Conservation (phyloP, 2,329 filamentous ascomycete species). For the Geosmithia putterillii region DNA sequence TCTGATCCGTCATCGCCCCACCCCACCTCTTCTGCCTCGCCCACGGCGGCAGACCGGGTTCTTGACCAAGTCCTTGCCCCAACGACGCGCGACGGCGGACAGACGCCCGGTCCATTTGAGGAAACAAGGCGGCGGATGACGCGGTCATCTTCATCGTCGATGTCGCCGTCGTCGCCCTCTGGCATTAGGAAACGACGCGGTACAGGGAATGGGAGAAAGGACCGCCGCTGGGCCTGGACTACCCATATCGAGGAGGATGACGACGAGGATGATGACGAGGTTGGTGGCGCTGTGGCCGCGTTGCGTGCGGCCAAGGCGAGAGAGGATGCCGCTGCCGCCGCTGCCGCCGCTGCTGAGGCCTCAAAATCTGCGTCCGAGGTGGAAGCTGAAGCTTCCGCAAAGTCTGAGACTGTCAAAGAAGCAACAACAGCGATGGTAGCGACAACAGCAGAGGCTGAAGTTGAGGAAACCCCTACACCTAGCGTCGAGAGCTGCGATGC, state of each 20-base stretch:
- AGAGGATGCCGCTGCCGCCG: slow-evolving; percentile 34
- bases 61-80: slow-evolving; percentile 37
- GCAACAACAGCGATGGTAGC: slow-evolving; percentile 7
- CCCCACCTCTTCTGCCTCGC: slow-evolving; percentile 18
- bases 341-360: slow-evolving; percentile 27
- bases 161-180: slow-evolving; percentile 26
- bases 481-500: slow-evolving; percentile 25
- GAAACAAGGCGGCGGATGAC: slow-evolving; percentile 49
- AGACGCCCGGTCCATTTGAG: slow-evolving; percentile 51
- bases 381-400: slow-evolving; percentile 11
- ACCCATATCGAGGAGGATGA: slow-evolving; percentile 36
- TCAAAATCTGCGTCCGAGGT: slow-evolving; percentile 26
- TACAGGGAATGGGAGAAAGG: slow-evolving; percentile 33
- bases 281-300: slow-evolving; percentile 29
- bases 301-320: slow-evolving; percentile 23
- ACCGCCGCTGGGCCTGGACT: slow-evolving; percentile 54
- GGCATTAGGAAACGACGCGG: slow-evolving; percentile 34
- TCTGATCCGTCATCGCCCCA: slow-evolving; percentile 28
- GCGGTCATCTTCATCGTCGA: slow-evolving; percentile 13
- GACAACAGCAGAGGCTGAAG: slow-evolving; percentile 3
- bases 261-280: slow-evolving; percentile 26
- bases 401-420: slow-evolving; percentile 4
- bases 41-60: slow-evolving; percentile 22
- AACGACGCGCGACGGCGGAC: slow-evolving; percentile 46
- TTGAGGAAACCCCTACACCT: slow-evolving; percentile 22